Evolutionary conservation across 495 filamentous ascomycete genomes (phyloP).

Genomic region (Pyrenula massariospora): DNA sequence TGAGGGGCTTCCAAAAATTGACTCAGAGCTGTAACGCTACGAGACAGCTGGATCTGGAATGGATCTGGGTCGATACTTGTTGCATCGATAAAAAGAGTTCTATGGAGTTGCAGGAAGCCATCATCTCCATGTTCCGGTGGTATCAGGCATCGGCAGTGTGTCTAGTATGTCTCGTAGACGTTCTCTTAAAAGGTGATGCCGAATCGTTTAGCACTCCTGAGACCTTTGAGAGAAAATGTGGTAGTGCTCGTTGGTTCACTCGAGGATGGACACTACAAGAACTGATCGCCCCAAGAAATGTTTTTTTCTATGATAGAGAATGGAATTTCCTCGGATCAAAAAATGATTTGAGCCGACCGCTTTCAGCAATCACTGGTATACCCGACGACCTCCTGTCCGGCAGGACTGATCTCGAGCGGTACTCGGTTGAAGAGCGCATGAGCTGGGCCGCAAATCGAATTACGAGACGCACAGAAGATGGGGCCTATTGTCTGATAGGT

Average conservation of each 20-base stretch:
- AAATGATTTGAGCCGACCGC: background rate
- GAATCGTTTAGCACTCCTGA: too few relatives aligned
- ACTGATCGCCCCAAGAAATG: conserved; percentile 16
- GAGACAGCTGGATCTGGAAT: conserved; percentile 8
- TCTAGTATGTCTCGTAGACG: conserved; percentile 20
- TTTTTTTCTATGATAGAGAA: conserved; percentile 17
- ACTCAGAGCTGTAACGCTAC: conserved; percentile 22
- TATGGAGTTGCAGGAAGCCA: conserved; percentile 25
- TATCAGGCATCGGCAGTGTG: conserved; percentile 19
- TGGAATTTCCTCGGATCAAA: conserved; percentile 20
- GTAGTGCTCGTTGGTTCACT: conserved; percentile 21
- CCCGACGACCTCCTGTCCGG: conserved; percentile 1
- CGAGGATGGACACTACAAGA: conserved; percentile 33
- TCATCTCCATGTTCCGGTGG: conserved; percentile 19
- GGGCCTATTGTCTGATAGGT: conserved; percentile 19
- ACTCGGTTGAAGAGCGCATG: conserved; percentile 8
- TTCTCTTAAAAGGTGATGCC: too few relatives aligned
- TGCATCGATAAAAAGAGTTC: conserved; percentile 34
- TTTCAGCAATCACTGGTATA: conserved; percentile 16
- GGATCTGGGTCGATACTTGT: conserved; percentile 33
- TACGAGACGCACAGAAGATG: conserved; percentile 15
- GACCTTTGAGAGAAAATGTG: too few relatives aligned
- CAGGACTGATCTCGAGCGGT: conserved; percentile 1
- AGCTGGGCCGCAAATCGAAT: conserved; percentile 14
- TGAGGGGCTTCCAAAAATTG: background rate